phyloP scores from a whole-genome alignment of 2,329 filamentous ascomycete genomes.

The Uncinocarpus reesii region DNA sequence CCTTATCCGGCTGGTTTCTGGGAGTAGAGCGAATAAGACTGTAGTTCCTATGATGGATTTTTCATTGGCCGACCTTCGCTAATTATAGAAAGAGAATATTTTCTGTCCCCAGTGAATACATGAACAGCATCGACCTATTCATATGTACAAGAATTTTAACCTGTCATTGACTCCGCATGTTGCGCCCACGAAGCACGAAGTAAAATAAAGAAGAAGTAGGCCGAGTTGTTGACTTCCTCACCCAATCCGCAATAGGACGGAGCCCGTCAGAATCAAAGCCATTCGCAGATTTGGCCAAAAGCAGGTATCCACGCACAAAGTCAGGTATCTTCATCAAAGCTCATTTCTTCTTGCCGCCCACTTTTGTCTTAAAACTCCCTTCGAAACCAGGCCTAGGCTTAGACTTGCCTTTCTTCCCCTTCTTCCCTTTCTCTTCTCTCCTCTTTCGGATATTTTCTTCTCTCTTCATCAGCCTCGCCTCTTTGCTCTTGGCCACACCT shows the following conservation, averaged over 20 bases:
- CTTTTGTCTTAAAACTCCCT: conserved; percentile 55
- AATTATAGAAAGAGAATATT: background rate
- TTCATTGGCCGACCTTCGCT: background rate
- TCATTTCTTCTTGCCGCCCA: conserved; percentile 36
- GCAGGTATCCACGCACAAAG: background rate
- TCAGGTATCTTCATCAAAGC: conserved; percentile 20
- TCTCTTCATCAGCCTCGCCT: conserved; percentile 70
- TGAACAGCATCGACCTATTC: background rate
- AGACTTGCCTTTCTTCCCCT: conserved; percentile 36
- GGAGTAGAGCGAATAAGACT: background rate
- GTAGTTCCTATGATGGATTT: conserved; percentile 1
- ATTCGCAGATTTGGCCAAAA: background rate
- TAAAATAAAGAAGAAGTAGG: background rate
- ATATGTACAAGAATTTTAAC: conserved; percentile 4
- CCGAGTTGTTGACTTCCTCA: background rate
- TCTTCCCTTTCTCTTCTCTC: conserved; percentile 60
- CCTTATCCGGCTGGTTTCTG: background rate
- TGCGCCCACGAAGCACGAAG: background rate
- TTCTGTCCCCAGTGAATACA: too few species aligned
- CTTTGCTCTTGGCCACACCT: conserved; percentile 63
- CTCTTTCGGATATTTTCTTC: conserved; percentile 68
- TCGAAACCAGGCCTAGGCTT: conserved; percentile 59
- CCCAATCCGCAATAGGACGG: background rate
- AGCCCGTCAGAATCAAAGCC: too few species aligned
- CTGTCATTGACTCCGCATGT: background rate